Evolutionary conservation across 1,139 yeast genomes (phyloP).

Genomic region (Geotrichum citri-aurantii): DNA sequence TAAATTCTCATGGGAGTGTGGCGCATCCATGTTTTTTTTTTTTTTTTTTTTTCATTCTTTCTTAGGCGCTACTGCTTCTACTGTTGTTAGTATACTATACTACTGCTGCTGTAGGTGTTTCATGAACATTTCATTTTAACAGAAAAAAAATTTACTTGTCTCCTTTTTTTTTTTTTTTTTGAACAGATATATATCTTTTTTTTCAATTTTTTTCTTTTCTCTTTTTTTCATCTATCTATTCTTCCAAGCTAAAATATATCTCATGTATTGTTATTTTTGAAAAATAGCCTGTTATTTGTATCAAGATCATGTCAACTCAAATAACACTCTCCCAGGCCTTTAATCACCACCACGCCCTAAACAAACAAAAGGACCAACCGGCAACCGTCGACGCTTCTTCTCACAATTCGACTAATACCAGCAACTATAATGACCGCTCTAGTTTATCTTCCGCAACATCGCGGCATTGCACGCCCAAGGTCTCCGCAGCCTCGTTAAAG

Average conservation of each 20-base stretch:
- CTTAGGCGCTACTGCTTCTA: background rate
- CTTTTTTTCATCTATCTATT: background rate
- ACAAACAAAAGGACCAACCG: background rate
- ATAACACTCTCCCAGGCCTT: slow-evolving; percentile 6
- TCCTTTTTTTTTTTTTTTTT: background rate
- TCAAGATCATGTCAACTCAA: background rate
- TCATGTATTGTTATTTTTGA: background rate
- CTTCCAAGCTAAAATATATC: background rate
- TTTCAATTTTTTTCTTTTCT: background rate
- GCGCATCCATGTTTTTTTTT: no score
- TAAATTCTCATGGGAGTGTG: no score
- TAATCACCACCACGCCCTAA: slow-evolving; percentile 5
- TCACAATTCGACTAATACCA: background rate
- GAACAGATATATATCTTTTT: background rate
- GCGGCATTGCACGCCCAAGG: background rate
- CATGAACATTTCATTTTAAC: background rate
- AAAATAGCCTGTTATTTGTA: background rate
- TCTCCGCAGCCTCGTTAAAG: background rate
- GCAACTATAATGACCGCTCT: background rate
- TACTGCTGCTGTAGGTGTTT: background rate
- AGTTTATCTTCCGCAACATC: background rate
- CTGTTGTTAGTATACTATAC: background rate
- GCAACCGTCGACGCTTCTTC: background rate
- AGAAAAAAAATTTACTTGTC: background rate
- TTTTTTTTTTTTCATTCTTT: no score